Base-by-base conservation (phyloP, 139 green algal genomes). In the Nannochloris sp. region DNA sequence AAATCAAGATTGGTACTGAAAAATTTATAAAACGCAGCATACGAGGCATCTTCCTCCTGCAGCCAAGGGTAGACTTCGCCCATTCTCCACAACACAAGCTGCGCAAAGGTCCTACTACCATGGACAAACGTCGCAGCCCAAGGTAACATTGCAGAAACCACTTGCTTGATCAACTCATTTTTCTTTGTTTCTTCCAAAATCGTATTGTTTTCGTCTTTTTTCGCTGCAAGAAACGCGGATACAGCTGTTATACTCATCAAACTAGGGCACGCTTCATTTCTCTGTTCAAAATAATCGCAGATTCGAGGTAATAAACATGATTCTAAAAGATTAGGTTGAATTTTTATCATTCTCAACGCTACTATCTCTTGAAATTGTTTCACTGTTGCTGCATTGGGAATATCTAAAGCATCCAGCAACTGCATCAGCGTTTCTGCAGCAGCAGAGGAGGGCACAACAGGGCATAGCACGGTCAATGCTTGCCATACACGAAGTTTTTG, bases 311-410 rank as follows among this genome's bases (percentile, higher is more conserved):
- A 68, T 36, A 91, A 56, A 4, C 62, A 39, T 1, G 25, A 7
- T 27, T 61, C 57, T 12, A 87, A 44, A 29, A 89, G 58, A 0
- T 32, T 13, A 2, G 73, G 66, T 15, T 67, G 31, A 32, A 74
- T 53, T 24, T 91, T 62, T 45, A 91, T 37, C 57, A 86, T 64
- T 4, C 62, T 45, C 4, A 88, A 68, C 1, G 75, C 55, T 2
- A 85, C 67, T 34, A 71, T 66, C 70, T 93, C 86, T 23, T 84
- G 67, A 45, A 89, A 93, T 72, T 92, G 86, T 81, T 81, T 81
- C 37, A 93, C 77, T 9, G 39, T 78, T 6, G 76, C 67, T 7
- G 78, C 65, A 38, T 87, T 78, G 37, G 73, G 73, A 8, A 51
- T 35, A 4, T 45, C 29, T 42, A 85, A 47, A 33, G 24, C 32